These are phyloP conservation scores for Vitis hybrid DNA, from an alignment of 177 flowering plant species.

Conservation along the genomic window DNA sequence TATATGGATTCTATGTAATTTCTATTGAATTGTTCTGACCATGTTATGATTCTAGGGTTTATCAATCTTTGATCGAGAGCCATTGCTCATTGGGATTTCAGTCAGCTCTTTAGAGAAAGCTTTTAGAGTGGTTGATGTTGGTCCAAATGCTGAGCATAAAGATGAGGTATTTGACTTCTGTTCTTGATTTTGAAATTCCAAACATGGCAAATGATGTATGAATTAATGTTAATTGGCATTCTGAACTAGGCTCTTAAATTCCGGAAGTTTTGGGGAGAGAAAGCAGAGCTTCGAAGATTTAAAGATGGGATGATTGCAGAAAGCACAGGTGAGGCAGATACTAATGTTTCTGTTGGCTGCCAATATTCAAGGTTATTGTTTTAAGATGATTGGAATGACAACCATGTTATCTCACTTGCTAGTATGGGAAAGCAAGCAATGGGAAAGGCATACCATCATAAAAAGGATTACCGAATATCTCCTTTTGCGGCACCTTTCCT, in stretches of 20 bases:
- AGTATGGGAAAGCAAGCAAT: conserved; percentile 84
- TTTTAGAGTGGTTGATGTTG: conserved; percentile 68
- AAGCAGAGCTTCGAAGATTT: conserved; percentile 82
- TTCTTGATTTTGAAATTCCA: not conserved
- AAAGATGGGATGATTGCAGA: conserved; percentile 90
- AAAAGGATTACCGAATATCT: conserved; percentile 67
- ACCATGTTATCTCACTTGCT: conserved; percentile 10
- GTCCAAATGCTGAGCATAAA: conserved; percentile 86
- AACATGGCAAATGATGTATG: not conserved
- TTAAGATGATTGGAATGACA: conserved; percentile 1
- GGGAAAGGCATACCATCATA: conserved; percentile 82
- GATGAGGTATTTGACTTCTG: conserved; percentile 57
- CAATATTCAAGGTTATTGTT: not conserved
- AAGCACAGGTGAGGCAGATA: conserved; percentile 62
- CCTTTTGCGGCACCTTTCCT: conserved; percentile 65
- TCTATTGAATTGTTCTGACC: conserved; percentile 2
- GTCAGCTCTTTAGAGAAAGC: conserved; percentile 59
- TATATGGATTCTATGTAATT: not conserved
- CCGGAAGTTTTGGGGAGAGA: conserved; percentile 93
- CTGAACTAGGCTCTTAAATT: conserved; percentile 55
- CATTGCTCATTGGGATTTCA: conserved; percentile 66
- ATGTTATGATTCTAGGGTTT: conserved; percentile 57
- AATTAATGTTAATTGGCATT: conserved; percentile 2
- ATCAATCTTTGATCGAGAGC: conserved; percentile 47
- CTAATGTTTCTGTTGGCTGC: conserved; percentile 4